Percentiles rank a stretch among this genome's conserved stretches.
Conservation (phyloP, 257 asterid species). For the Penstemon barbatus region DNA sequence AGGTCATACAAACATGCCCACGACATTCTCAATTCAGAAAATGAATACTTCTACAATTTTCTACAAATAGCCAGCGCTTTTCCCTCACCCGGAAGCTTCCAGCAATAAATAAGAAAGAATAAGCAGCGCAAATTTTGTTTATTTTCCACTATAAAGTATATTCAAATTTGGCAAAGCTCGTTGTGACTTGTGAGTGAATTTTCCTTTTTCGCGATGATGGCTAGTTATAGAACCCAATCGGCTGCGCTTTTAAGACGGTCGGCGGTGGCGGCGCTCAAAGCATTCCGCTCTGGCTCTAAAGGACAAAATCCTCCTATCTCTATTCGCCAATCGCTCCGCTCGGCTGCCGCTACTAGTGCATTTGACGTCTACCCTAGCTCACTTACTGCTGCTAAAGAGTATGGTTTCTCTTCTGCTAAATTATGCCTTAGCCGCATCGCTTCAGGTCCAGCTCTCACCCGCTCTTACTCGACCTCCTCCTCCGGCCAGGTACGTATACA, state of each 20-base stretch:
- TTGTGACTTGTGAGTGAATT: not conserved
- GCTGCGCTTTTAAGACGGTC: slow-evolving; percentile 44
- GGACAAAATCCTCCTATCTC: slow-evolving; percentile 24
- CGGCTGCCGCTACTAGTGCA: slow-evolving; percentile 21
- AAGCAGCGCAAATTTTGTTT: too few relatives aligned
- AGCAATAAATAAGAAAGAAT: too few relatives aligned
- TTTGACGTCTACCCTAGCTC: slow-evolving; percentile 16
- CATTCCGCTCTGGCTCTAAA: slow-evolving; percentile 32
- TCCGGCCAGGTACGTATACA: slow-evolving; percentile 47
- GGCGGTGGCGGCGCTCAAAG: slow-evolving; percentile 44
- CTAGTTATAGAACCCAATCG: slow-evolving; percentile 34
- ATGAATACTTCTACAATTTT: too few relatives aligned
- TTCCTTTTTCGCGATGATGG: slow-evolving; percentile 27
- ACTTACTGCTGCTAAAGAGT: slow-evolving; percentile 22
- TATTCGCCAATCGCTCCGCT: slow-evolving; percentile 22
- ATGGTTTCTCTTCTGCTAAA: slow-evolving; percentile 19
- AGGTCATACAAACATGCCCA: too few relatives aligned
- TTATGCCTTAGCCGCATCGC: slow-evolving; percentile 35
- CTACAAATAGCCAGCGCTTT: too few relatives aligned
- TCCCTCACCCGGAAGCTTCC: too few relatives aligned
- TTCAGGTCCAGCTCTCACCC: slow-evolving; percentile 21
- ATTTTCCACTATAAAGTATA: not conserved
- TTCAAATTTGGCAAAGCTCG: not conserved
- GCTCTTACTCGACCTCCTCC: slow-evolving; percentile 57
- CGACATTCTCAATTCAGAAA: too few relatives aligned